These are phyloP conservation scores for Echium plantagineum DNA, from an alignment of 257 asterid species.

Conservation along the genomic window DNA sequence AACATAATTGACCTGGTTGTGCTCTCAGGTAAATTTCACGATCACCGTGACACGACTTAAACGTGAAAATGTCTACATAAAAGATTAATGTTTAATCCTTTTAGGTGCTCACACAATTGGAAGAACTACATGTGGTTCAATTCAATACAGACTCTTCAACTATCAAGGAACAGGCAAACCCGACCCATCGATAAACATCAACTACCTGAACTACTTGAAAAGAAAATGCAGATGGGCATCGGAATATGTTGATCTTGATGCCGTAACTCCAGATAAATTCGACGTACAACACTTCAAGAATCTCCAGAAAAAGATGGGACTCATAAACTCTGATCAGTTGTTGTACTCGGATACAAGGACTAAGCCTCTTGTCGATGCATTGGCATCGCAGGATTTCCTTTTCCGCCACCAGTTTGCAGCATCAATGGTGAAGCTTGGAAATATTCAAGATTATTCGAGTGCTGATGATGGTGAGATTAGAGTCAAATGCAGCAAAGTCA, in stretches of 20 bases:
- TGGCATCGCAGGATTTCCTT: conserved; percentile 33
- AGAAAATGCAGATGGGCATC: conserved; percentile 93
- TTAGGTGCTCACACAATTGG: conserved; percentile 84
- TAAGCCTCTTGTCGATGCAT: conserved; percentile 41
- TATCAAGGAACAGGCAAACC: conserved; percentile 29
- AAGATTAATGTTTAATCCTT: neutral
- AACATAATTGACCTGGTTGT: conserved; percentile 57
- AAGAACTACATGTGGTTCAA: conserved; percentile 43
- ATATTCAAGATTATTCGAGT: conserved; percentile 33
- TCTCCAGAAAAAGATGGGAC: conserved; percentile 65
- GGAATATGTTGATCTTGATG: conserved; percentile 57
- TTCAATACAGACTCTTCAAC: conserved; percentile 51
- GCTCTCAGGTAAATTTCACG: conserved; percentile 70
- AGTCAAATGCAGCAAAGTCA: conserved; percentile 40
- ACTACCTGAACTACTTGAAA: conserved; percentile 43
- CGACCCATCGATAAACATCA: conserved; percentile 39
- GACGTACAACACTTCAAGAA: conserved; percentile 56
- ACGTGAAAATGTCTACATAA: no score
- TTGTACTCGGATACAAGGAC: conserved; percentile 58
- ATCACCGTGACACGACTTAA: no score
- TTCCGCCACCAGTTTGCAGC: conserved; percentile 55
- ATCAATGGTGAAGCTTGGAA: conserved; percentile 74
- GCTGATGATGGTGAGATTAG: conserved; percentile 47
- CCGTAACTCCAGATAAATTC: conserved; percentile 36
- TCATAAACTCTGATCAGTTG: conserved; percentile 53